Base-by-base conservation (phyloP, 768 basidiomycete genomes). In the Rubroboletus pulcherrimus region DNA sequence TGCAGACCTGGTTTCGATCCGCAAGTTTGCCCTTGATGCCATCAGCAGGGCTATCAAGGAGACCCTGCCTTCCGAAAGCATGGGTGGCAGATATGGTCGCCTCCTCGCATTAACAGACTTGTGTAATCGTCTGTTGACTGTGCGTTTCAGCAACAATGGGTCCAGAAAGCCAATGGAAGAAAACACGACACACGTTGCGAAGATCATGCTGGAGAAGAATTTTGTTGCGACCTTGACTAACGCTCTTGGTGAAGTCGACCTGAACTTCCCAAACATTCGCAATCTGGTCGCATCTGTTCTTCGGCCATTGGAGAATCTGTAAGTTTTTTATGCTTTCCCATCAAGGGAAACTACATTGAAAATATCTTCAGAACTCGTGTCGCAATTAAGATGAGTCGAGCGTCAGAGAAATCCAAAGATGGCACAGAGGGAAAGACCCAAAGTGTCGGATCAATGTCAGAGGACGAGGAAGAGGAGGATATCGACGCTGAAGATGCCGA, bases 171-270 rank as follows among this genome's bases (percentile, higher is more conserved):
- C 80, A 60, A 75, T 78, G 39, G 77, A 80, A 54, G 96, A 93
- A 48, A 80, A 80, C n/a, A 87, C 88, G 4, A 87, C 94, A 8
- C 95, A 97, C 58, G 81, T 98, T 50, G 93, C 96, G 21, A 98
- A 98, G 75, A 82, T 95, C 59, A 99, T 99, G 97, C 74, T 99
- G 49, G 97, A 99, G 78, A 98, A 98, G 77, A 91, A 91, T 66
- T 95, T 92, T 60, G 97, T 98, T 15, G 81, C 89, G 5, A 86
- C 87, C 1, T 75, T 99, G 35, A 98, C 97, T 0, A 87, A 78
- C 41, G 88, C 93, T 11, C 78, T 98, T 17, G 86, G 90, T 5
- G 97, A 99, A 51, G 85, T 96, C 40, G 97, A 99, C 66, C 81
- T 98, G 38, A 97, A 97, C 67, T 98, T 93, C 72, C 97, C 97